Evolutionary conservation across 768 basidiomycete genomes (phyloP).

Genomic region (Gloeophyllum trabeum): DNA sequence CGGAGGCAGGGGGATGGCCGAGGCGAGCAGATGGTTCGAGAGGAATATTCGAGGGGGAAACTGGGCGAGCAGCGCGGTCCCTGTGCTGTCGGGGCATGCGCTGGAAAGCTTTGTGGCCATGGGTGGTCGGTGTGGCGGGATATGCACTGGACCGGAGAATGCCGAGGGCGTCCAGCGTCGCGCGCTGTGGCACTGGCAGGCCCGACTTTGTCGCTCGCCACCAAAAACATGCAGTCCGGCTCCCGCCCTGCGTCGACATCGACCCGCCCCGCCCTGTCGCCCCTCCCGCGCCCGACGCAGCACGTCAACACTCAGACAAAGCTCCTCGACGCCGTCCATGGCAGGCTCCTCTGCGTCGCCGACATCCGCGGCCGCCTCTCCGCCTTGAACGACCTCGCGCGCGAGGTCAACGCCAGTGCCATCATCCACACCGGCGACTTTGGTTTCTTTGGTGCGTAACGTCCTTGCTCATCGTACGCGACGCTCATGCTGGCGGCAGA

Average conservation of each 20-base stretch:
- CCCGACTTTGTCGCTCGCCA: too few relatives aligned
- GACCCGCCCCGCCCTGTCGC: conserved; percentile 45
- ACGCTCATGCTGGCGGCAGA: conserved; percentile 29
- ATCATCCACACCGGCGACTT: conserved; percentile 98
- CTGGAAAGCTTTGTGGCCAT: conserved; percentile 17
- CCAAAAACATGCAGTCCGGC: neutral
- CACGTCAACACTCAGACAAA: conserved; percentile 70
- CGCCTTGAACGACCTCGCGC: conserved; percentile 81
- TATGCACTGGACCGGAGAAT: too few relatives aligned
- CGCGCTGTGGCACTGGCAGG: too few relatives aligned
- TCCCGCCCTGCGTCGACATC: conserved; percentile 53
- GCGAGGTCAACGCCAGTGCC: conserved; percentile 81
- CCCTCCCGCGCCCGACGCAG: conserved; percentile 32
- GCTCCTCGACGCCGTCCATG: conserved; percentile 68
- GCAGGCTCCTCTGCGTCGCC: conserved; percentile 88
- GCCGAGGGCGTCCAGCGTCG: too few relatives aligned
- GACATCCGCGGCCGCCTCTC: conserved; percentile 87
- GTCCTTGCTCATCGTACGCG: neutral
- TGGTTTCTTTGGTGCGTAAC: conserved; percentile 81
- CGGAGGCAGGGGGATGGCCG: conserved; percentile 32
- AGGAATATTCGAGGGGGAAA: conserved; percentile 20
- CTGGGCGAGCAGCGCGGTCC: conserved; percentile 16
- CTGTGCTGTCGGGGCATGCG: conserved; percentile 18
- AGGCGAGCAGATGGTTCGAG: conserved; percentile 32
- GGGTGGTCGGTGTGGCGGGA: too few relatives aligned